Base-by-base conservation (phyloP, 1,284 basidiomycete species). In the Fomitopsis palustris region DNA sequence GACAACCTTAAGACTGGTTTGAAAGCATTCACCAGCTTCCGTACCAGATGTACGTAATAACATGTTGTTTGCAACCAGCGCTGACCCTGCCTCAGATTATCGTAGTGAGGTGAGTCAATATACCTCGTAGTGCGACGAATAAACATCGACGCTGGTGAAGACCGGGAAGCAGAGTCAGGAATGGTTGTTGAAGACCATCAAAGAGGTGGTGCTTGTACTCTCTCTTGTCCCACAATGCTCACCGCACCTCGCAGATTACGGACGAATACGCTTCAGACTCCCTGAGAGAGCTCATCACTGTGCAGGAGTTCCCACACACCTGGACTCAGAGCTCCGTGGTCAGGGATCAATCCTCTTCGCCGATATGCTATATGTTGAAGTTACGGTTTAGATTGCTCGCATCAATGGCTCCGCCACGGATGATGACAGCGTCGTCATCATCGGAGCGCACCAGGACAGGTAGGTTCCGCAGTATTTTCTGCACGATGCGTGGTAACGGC, bases 291-390 rank as follows among this genome's bases (percentile, higher is more conserved):
- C 66, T 75, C 33, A 90, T 96, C 68, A 82, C 81, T 6, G 77
- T 96, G 59, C 75, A 80, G 33, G 94, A 96, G 72, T 98, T 98
- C 72, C 65, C 80, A 60, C 96, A 99, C 72, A 75, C 86, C 0
- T 99, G 96, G 96, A 89, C 88, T 10, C 96, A 99, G 81, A 92
- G 93, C 75, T 85, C 87, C 51, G 91, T 99, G 69, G 92, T 91
- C 68, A 62, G 86, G 14, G 2, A 52, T 19, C 12, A 9, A 10
- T 3, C 25, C 16, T 23, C 6, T 71, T n/a, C 37, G 2, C 17
- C 21, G 47, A 41, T 53, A 52, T 39, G 37, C 43, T 35, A 33
- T 31, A 45, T 61, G 55, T 42, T 62, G 53, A 60, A 55, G 39
- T 60, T 62, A 55, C 35, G 29, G 35, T 61, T 43, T 67, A 92